Percentiles rank a stretch among this genome's conserved stretches.
phyloP scores from a whole-genome alignment of 2,329 filamentous ascomycete species.

The Aspergillus oerlinghausenensis region DNA sequence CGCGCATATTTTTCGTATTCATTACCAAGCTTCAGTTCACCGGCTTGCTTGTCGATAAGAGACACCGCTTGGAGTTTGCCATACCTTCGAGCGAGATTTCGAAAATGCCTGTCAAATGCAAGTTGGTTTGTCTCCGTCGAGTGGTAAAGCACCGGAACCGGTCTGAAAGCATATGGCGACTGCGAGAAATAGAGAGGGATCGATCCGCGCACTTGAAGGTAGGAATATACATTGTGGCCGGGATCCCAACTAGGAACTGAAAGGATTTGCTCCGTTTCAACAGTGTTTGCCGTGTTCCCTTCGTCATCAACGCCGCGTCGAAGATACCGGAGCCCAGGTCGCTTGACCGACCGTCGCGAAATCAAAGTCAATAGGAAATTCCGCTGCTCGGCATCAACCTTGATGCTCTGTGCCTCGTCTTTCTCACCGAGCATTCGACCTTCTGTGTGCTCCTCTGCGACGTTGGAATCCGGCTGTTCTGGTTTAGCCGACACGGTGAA shows the following conservation, averaged over 20 bases:
- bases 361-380: constrained; percentile 80
- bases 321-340: constrained; percentile 84
- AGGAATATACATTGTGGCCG: constrained; percentile 66
- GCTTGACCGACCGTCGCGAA: constrained; percentile 79
- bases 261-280: constrained; percentile 93
- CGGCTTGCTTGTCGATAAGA: constrained; percentile 82
- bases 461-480: constrained; percentile 10
- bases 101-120: constrained; percentile 77
- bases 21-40: constrained; percentile 73
- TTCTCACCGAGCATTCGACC: constrained; percentile 42
- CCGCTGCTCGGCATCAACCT: constrained; percentile 27
- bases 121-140: constrained; percentile 71
- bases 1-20: constrained; percentile 68
- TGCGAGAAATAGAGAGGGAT: constrained; percentile 96
- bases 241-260: constrained; percentile 64
- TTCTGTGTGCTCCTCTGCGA: constrained; percentile 18
- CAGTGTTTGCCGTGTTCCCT: constrained; percentile 80
- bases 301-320: constrained; percentile 87
- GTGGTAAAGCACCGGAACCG: constrained; percentile 75
- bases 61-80: constrained; percentile 74
- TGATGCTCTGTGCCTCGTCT: constrained; percentile 23
- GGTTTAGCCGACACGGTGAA: constrained; percentile 62
- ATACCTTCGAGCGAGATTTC: constrained; percentile 64
- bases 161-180: constrained; percentile 88
- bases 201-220: constrained; percentile 82